Conservation (phyloP, 257 asterid genomes). For the Jasminum sambac region DNA sequence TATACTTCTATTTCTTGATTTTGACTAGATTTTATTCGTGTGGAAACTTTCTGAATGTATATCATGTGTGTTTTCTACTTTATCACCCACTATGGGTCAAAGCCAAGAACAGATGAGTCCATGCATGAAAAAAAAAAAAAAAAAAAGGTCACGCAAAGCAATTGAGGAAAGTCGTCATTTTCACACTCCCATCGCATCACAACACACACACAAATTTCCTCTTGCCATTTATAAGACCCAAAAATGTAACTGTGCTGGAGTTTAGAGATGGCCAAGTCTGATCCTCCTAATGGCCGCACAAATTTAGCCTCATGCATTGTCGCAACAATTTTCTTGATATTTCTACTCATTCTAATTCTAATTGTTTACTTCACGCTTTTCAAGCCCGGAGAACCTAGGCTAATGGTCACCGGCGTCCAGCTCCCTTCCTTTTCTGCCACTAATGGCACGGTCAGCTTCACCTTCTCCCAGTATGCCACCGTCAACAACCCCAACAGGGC, state of each 20-base stretch:
- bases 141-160: neutral
- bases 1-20: no score
- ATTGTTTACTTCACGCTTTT: constrained; percentile 71
- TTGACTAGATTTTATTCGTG: no score
- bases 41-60: no score
- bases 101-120: constrained; percentile 5
- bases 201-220: neutral
- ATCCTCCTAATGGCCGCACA: constrained; percentile 53
- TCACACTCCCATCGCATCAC: constrained; percentile 6
- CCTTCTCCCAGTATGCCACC: constrained; percentile 73
- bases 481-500: constrained; percentile 77
- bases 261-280: constrained; percentile 51
- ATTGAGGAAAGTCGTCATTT: constrained; percentile 14
- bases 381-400: constrained; percentile 62
- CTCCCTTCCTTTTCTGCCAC: constrained; percentile 73
- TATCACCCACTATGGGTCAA: neutral
- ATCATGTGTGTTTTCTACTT: no score
- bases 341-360: constrained; percentile 45
- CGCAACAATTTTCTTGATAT: constrained; percentile 67
- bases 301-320: constrained; percentile 77
- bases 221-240: neutral
- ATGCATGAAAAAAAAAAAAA: constrained; percentile 19
- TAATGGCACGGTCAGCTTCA: constrained; percentile 71
- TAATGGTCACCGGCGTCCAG: constrained; percentile 71
- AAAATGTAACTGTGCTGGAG: neutral